Base-by-base conservation (phyloP, 1,139 yeast genomes). In the Scheffersomyces illinoinensis region DNA sequence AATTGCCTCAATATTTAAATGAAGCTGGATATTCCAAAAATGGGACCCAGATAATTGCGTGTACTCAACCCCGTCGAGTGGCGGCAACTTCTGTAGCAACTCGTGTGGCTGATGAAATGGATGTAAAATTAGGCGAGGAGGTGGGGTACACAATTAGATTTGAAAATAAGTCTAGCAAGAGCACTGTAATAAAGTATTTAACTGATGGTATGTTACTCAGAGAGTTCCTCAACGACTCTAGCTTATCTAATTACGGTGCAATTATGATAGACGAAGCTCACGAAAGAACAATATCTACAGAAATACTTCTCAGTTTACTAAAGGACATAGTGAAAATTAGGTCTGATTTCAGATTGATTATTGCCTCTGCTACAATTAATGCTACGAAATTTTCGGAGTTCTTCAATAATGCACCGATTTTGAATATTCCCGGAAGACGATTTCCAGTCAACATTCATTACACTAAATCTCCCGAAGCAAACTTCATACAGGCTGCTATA, bases 181-280 rank as follows among this genome's bases (percentile, higher is more conserved):
- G 81, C 52, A 95, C 98, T 0, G 78, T 81, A 4, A 82, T 93
- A 52, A 92, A 93, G 74, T 93, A 93, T 70, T 83, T 93, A 85
- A 95, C 99, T 0, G 98, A 95, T 73, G 98, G 98, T 80, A 93
- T 92, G 91, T 78, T 95, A 10, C 73, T 95, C 33, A 78, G 98
- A 61, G 98, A 95, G 73, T 90, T 93, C 68, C 74, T 93, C 55
- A 81, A 83, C 0, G 97, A 93, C 66, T 93, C 97, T 0, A 84
- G 83, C 53, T 76, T 93, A 5, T 75, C 85, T 0, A 75, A 77
- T 4, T 93, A 93, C 69, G 86, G 95, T 1, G 96, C 91, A 0
- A 77, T 95, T 57, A 92, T 95, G 90, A 90, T 95, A 64, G 99
- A 95, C 74, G 99, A 95, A 75, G 98, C 99, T 0, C 99, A 95